Evolutionary conservation across 805 yeast genomes (phyloP).

Genomic region (Lipomyces orientalis): DNA sequence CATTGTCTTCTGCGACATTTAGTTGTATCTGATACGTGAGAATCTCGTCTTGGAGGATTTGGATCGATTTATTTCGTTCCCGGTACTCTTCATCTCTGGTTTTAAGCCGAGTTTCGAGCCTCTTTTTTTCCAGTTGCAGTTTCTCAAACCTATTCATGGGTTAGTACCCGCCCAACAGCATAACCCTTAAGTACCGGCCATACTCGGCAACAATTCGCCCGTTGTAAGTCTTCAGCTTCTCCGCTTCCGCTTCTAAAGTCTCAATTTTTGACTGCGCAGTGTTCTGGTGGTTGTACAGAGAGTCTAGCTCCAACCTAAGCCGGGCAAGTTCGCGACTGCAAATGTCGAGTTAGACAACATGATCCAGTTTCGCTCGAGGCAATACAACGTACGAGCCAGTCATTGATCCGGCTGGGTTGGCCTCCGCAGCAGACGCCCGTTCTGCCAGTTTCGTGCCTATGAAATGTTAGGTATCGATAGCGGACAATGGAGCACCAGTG

Average conservation of each 20-base stretch:
- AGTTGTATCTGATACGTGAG: constrained; percentile 65
- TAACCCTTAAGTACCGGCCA: neutral
- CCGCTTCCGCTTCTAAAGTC: constrained; percentile 11
- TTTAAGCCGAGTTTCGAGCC: constrained; percentile 43
- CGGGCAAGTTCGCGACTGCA: constrained; percentile 6
- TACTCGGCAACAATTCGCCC: constrained; percentile 25
- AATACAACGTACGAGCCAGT: constrained; percentile 11
- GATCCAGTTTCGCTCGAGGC: neutral
- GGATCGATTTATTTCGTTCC: constrained; percentile 62
- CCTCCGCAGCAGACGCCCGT: constrained; percentile 33
- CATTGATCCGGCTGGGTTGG: neutral
- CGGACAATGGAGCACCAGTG: neutral
- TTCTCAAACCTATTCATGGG: constrained; percentile 8
- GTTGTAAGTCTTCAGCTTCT: constrained; percentile 2
- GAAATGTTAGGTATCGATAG: neutral
- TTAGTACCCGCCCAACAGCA: neutral
- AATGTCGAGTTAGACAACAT: neutral
- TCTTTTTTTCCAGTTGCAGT: constrained; percentile 41
- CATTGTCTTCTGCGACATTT: constrained; percentile 51
- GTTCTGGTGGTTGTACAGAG: constrained; percentile 32
- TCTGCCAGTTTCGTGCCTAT: constrained; percentile 24
- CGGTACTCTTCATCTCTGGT: constrained; percentile 40
- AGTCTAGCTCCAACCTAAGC: constrained; percentile 22
- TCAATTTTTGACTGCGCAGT: constrained; percentile 30
- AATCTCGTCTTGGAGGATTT: constrained; percentile 69